Evolutionary conservation across 2,329 filamentous ascomycete species (phyloP).

Genomic region (Fusarium pseudoanthophilum): DNA sequence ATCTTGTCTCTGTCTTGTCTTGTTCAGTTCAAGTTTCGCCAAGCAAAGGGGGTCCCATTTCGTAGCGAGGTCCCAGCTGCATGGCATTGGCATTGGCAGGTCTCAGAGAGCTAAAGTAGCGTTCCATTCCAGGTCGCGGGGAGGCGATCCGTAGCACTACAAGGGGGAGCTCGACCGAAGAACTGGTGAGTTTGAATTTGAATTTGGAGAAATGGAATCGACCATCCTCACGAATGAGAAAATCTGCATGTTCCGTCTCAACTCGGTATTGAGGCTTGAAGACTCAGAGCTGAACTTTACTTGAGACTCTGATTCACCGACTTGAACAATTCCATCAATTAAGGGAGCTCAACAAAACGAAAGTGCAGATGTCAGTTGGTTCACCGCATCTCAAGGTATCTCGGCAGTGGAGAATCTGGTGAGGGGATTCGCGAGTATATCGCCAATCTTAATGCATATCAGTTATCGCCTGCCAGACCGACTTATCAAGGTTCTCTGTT

Average conservation of each 20-base stretch:
- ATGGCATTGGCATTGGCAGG: constrained; percentile 7
- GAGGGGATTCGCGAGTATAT: constrained; percentile 4
- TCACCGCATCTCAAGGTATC: neutral
- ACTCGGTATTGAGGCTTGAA: constrained; percentile 22
- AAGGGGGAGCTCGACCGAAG: constrained; percentile 17
- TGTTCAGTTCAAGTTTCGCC: neutral
- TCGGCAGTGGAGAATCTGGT: neutral
- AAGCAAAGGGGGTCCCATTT: constrained; percentile 5
- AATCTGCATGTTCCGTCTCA: neutral
- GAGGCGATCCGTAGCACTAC: constrained; percentile 28
- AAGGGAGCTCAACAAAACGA: neutral
- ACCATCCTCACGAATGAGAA: constrained; percentile 1
- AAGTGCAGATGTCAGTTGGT: neutral
- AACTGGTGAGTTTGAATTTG: constrained; percentile 8
- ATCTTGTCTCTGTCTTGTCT: constrained; percentile 11
- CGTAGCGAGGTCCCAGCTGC: constrained; percentile 10
- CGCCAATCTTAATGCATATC: constrained; percentile 8
- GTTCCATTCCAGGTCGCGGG: constrained; percentile 31
- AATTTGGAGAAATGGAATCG: neutral
- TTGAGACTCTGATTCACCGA: neutral
- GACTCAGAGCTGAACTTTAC: constrained; percentile 21
- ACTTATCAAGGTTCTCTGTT: neutral
- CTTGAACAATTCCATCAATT: neutral
- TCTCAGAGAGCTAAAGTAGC: constrained; percentile 13
- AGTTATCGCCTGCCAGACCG: neutral